These are phyloP conservation scores for Trichosporon faecale DNA, from an alignment of 1,284 basidiomycete species.

Conservation along the genomic window DNA sequence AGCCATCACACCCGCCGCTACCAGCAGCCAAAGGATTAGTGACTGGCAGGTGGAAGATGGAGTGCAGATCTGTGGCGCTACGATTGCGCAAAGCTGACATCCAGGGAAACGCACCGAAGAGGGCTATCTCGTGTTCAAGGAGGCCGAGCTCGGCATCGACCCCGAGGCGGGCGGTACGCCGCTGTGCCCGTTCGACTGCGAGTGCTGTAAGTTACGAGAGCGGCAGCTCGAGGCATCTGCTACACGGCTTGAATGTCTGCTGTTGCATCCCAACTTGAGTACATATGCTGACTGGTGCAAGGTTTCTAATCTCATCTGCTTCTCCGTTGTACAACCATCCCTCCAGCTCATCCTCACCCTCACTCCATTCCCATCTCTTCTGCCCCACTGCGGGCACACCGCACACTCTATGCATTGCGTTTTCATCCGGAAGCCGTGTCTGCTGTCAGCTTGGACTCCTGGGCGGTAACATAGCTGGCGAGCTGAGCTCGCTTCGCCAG, in stretches of 20 bases:
- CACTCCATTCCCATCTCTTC: neutral
- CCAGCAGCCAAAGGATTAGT: too few species aligned
- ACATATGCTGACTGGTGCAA: constrained; percentile 38
- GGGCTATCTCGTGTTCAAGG: constrained; percentile 78
- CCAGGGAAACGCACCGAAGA: constrained; percentile 78
- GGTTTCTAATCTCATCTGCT: constrained; percentile 54
- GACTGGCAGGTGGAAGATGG: too few species aligned
- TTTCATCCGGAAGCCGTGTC: constrained; percentile 15
- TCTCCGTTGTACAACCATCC: constrained; percentile 21
- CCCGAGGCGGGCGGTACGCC: constrained; percentile 69
- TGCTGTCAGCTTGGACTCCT: constrained; percentile 15
- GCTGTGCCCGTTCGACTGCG: constrained; percentile 68
- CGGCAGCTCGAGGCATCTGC: too few species aligned
- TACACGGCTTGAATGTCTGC: too few species aligned
- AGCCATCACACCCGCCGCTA: too few species aligned
- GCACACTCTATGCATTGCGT: neutral
- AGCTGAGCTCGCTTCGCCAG: neutral
- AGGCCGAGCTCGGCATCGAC: constrained; percentile 74
- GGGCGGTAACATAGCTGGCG: neutral
- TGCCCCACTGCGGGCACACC: neutral
- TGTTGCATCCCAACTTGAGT: neutral
- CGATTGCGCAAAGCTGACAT: constrained; percentile 19
- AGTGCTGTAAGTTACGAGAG: constrained; percentile 74
- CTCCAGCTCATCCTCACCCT: neutral
- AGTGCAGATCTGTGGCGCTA: too few species aligned